Conservation (phyloP, 2,329 filamentous ascomycete genomes). For the Xylariaceae sp. region DNA sequence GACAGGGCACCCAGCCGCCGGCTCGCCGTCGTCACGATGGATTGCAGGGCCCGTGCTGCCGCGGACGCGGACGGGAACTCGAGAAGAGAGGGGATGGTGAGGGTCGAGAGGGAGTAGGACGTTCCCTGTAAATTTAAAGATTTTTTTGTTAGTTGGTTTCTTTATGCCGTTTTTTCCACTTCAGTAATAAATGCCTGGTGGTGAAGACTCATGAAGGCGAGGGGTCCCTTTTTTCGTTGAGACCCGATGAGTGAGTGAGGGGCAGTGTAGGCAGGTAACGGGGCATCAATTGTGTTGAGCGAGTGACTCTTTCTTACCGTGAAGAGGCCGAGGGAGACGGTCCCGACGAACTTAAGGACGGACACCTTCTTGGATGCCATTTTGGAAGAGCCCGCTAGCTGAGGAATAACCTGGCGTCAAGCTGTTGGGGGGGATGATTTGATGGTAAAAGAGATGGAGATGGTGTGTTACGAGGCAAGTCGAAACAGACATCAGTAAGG, state of each 20-base stretch:
- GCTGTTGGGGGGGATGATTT: conserved; percentile 1
- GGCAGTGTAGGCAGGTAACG: conserved; percentile 13
- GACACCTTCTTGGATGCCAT: conserved; percentile 69
- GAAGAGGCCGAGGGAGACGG: conserved; percentile 78
- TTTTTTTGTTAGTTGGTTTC: conserved; percentile 9
- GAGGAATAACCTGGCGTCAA: not conserved
- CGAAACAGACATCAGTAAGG: not conserved
- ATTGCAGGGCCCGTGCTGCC: conserved; percentile 65
- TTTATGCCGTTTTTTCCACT: no score
- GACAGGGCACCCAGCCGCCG: conserved; percentile 63
- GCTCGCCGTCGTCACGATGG: conserved; percentile 58
- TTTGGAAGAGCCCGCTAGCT: conserved; percentile 29
- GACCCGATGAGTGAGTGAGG: no score
- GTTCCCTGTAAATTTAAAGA: conserved; percentile 72
- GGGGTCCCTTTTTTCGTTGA: no score
- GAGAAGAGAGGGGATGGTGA: conserved; percentile 76
- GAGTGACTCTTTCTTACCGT: no score
- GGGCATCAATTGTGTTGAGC: conserved; percentile 6
- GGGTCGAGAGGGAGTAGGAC: conserved; percentile 74
- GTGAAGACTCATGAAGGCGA: no score
- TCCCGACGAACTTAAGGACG: conserved; percentile 87
- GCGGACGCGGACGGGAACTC: conserved; percentile 69
- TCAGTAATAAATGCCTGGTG: no score
- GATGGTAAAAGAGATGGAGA: conserved; percentile 1
- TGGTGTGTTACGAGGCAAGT: conserved; percentile 6